phyloP scores from a whole-genome alignment of 345 rosid species.

The Citrus inodora region DNA sequence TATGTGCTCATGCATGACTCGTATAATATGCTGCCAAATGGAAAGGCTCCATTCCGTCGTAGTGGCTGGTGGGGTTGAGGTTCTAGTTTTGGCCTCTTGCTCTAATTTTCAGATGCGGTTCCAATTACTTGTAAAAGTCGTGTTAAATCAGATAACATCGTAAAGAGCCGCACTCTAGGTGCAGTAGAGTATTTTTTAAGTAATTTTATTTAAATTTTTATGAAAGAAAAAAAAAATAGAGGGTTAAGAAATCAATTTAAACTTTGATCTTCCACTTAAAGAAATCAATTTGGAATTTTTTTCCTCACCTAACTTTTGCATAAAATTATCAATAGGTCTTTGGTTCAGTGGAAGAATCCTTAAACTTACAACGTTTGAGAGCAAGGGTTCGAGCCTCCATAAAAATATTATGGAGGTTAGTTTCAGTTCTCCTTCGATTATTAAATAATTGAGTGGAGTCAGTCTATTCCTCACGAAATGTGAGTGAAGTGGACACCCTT shows the following conservation, averaged over 20 bases:
- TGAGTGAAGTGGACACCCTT: too few species aligned
- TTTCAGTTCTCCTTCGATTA: too few species aligned
- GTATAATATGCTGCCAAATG: not conserved
- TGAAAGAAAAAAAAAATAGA: too few species aligned
- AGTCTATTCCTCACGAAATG: too few species aligned
- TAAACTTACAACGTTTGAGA: accelerated
- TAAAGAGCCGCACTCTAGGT: not conserved
- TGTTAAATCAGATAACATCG: not conserved
- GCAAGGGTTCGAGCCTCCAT: accelerated
- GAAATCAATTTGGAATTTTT: too few species aligned
- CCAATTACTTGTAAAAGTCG: not conserved
- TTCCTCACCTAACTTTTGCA: too few species aligned
- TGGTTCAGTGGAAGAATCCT: accelerated
- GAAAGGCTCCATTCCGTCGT: not conserved
- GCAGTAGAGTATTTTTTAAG: accelerated
- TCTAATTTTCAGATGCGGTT: not conserved
- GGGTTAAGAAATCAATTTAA: too few species aligned
- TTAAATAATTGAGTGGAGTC: too few species aligned
- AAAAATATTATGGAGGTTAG: too few species aligned
- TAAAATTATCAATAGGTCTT: accelerated
- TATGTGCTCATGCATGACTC: not conserved
- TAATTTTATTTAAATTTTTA: too few species aligned
- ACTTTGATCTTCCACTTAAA: too few species aligned
- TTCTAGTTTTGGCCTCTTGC: not conserved
- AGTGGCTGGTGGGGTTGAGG: not conserved